Evolutionary conservation across 495 filamentous ascomycete genomes (phyloP).

Genomic region (Xylaria nigripes): DNA sequence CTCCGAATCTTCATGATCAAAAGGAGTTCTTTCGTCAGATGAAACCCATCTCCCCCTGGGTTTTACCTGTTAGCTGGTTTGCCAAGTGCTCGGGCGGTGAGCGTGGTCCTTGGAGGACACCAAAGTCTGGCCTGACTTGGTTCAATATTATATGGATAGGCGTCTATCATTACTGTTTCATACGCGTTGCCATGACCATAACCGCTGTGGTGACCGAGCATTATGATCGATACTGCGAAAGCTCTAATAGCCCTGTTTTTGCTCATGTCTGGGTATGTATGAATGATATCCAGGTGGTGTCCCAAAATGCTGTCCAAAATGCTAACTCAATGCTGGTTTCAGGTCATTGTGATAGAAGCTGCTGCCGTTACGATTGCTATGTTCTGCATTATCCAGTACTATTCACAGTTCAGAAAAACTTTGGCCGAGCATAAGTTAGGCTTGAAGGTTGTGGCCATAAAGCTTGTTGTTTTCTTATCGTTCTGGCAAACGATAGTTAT

Average conservation of each 20-base stretch:
- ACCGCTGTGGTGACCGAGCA: slow-evolving; percentile 67
- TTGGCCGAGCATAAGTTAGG: slow-evolving; percentile 66
- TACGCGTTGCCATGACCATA: slow-evolving; percentile 77
- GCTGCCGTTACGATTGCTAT: slow-evolving; percentile 76
- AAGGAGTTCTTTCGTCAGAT: slow-evolving; percentile 79
- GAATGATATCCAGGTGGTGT: not conserved
- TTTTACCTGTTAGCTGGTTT: slow-evolving; percentile 64
- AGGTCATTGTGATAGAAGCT: slow-evolving; percentile 64
- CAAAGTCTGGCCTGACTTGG: slow-evolving; percentile 82
- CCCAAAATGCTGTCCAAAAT: not conserved
- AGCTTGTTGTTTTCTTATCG: slow-evolving; percentile 88
- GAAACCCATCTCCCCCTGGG: slow-evolving; percentile 57
- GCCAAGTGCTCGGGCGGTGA: slow-evolving; percentile 59
- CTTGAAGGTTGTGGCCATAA: slow-evolving; percentile 80
- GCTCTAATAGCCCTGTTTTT: slow-evolving; percentile 67
- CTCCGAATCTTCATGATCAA: slow-evolving; percentile 70
- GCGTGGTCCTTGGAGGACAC: slow-evolving; percentile 60
- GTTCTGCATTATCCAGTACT: slow-evolving; percentile 90
- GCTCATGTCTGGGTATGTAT: slow-evolving; percentile 70
- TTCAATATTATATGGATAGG: slow-evolving; percentile 88
- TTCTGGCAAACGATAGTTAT: slow-evolving; percentile 83
- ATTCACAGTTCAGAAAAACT: slow-evolving; percentile 61
- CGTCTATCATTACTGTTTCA: slow-evolving; percentile 86
- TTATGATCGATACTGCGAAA: slow-evolving; percentile 65
- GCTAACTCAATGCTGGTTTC: slow-evolving; percentile 6